These are phyloP conservation scores for Zychaea mexicana DNA, from an alignment of 371 early-diverging fungal species.

Conservation along the genomic window DNA sequence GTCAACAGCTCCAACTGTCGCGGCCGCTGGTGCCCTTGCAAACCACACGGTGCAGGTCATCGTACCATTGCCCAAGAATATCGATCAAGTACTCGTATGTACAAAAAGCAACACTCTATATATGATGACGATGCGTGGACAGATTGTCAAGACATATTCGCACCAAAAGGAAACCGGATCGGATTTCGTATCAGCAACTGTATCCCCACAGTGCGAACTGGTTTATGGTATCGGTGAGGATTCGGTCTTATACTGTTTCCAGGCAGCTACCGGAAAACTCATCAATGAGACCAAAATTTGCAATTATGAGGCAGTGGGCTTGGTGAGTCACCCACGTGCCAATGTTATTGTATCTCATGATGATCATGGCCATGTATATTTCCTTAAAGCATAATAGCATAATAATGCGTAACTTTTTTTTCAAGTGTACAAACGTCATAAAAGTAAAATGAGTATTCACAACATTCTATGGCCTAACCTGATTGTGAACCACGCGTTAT, in stretches of 20 bases:
- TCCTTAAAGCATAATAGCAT: slow-evolving; percentile 42
- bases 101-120: slow-evolving; percentile 70
- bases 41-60: slow-evolving; percentile 27
- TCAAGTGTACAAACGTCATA: too few species aligned
- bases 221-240: slow-evolving; percentile 74
- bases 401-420: too few species aligned
- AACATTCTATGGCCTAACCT: too few species aligned
- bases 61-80: slow-evolving; percentile 48
- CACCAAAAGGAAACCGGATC: slow-evolving; percentile 39
- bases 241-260: slow-evolving; percentile 59
- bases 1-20: slow-evolving; percentile 19
- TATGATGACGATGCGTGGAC: slow-evolving; percentile 61
- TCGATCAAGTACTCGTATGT: slow-evolving; percentile 72
- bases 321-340: slow-evolving; percentile 73
- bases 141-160: slow-evolving; percentile 44
- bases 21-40: slow-evolving; percentile 15
- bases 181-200: slow-evolving; percentile 66
- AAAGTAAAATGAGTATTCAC: too few species aligned
- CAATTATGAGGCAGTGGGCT: slow-evolving; percentile 70
- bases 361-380: slow-evolving; percentile 66
- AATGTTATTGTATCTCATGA: slow-evolving; percentile 73
- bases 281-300: slow-evolving; percentile 36
- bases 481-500: too few species aligned
- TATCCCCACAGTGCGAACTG: slow-evolving; percentile 78
- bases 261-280: slow-evolving; percentile 51